A percentile compares a stretch with the other conserved stretches of the same genome.
phyloP scores from a whole-genome alignment of 257 asterid species.

The Solanum microdontum region DNA sequence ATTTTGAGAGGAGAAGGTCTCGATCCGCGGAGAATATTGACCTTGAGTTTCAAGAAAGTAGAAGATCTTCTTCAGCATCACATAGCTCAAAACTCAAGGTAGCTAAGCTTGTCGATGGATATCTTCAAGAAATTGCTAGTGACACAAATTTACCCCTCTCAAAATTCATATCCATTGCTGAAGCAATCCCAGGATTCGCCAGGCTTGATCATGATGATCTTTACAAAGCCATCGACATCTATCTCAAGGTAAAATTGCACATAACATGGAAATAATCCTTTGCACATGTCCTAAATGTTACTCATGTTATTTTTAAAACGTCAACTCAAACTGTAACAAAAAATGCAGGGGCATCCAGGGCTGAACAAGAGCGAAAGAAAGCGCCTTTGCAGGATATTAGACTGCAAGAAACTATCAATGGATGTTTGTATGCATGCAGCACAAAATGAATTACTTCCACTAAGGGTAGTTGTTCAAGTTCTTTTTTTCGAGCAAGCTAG shows the following conservation, averaged over 20 bases:
- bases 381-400: slow-evolving; percentile 50
- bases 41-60: slow-evolving; percentile 56
- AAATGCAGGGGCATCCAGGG: slow-evolving; percentile 63
- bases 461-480: slow-evolving; percentile 81
- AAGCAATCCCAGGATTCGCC: slow-evolving; percentile 59
- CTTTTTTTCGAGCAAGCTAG: slow-evolving; percentile 93
- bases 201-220: slow-evolving; percentile 86
- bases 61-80: slow-evolving; percentile 79
- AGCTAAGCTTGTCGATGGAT: slow-evolving; percentile 69
- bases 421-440: slow-evolving; percentile 90
- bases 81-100: slow-evolving; percentile 74
- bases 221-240: slow-evolving; percentile 76
- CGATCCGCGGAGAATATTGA: slow-evolving; percentile 70
- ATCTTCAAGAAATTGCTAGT: slow-evolving; percentile 54
- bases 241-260: slow-evolving; percentile 49
- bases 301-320: not conserved
- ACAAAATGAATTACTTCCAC: slow-evolving; percentile 76
- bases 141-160: slow-evolving; percentile 44
- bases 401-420: slow-evolving; percentile 68
- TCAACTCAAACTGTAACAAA: not conserved
- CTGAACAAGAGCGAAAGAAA: slow-evolving; percentile 71
- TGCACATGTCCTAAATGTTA: no score
- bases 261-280: not conserved
- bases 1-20: slow-evolving; percentile 60
- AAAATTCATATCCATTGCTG: slow-evolving; percentile 56